Percentiles rank a stretch among this genome's conserved stretches.
These are phyloP conservation scores for Trifolium dubium DNA, from an alignment of 306 rosid genomes.

Conservation along the genomic window DNA sequence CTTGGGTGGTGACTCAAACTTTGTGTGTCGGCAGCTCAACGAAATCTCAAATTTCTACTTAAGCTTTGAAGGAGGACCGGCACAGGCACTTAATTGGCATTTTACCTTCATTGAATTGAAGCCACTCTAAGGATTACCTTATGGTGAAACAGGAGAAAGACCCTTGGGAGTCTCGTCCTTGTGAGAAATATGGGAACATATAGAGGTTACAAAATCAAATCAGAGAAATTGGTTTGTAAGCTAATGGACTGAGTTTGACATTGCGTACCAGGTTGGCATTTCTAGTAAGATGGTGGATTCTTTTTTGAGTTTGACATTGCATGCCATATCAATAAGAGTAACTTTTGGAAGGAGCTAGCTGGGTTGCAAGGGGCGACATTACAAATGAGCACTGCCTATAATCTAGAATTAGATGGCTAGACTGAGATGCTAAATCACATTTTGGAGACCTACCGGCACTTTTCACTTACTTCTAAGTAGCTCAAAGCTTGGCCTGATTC, in stretches of 20 bases:
- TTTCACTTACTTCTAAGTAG: not conserved
- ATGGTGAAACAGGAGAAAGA: not conserved
- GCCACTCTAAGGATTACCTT: not conserved
- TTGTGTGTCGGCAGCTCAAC: not conserved
- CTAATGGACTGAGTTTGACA: not conserved
- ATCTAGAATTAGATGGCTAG: not conserved
- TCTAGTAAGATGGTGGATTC: not conserved
- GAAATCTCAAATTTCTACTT: not conserved
- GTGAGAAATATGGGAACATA: not conserved
- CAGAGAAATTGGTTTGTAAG: slow-evolving; percentile 16
- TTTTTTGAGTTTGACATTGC: too few species aligned
- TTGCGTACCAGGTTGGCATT: not conserved
- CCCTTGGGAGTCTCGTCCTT: not conserved
- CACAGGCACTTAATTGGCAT: not conserved
- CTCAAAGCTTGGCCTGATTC: not conserved
- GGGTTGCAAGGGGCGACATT: not conserved
- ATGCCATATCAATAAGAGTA: not conserved
- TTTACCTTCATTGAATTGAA: not conserved
- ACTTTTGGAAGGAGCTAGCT: not conserved
- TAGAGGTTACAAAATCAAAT: not conserved
- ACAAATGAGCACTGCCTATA: not conserved
- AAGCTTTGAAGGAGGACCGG: not conserved
- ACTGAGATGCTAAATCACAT: slow-evolving; percentile 6
- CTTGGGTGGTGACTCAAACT: not conserved
- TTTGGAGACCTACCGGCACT: not conserved